Percentiles rank a stretch among this genome's conserved stretches.
Evolutionary conservation across 495 filamentous ascomycete genomes (phyloP).

Genomic region (Neurospora hispaniola): DNA sequence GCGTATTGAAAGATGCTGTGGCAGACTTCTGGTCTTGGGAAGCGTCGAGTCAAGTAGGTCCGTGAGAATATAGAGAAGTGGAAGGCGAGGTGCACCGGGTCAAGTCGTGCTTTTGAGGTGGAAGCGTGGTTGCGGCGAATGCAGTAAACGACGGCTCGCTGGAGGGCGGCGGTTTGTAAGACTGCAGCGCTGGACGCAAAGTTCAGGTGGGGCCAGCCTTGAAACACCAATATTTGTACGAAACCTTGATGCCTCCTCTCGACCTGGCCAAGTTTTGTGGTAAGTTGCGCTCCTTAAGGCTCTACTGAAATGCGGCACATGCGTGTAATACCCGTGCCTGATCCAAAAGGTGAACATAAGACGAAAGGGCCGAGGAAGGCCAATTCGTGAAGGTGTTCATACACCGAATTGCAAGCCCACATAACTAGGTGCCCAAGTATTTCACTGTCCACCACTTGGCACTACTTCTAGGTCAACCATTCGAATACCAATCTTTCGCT

Average conservation of each 20-base stretch:
- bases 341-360: not conserved
- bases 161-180: not conserved
- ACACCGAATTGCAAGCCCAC: not conserved
- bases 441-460: not conserved
- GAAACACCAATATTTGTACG: not conserved
- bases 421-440: not conserved
- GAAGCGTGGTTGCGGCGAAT: not conserved
- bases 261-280: not conserved
- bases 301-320: not conserved
- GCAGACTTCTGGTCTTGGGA: not conserved
- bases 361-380: not conserved
- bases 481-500: not conserved
- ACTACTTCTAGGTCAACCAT: not conserved
- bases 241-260: not conserved
- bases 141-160: not conserved
- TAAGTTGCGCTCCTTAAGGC: not conserved
- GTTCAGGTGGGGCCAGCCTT: not conserved
- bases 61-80: not conserved
- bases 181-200: not conserved
- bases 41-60: not conserved
- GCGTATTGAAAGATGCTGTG: not conserved
- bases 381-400: not conserved
- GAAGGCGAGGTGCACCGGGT: not conserved
- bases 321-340: not conserved
- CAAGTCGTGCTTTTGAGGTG: not conserved